phyloP scores from a whole-genome alignment of 1,284 basidiomycete genomes.

The Ustilago tritici region DNA sequence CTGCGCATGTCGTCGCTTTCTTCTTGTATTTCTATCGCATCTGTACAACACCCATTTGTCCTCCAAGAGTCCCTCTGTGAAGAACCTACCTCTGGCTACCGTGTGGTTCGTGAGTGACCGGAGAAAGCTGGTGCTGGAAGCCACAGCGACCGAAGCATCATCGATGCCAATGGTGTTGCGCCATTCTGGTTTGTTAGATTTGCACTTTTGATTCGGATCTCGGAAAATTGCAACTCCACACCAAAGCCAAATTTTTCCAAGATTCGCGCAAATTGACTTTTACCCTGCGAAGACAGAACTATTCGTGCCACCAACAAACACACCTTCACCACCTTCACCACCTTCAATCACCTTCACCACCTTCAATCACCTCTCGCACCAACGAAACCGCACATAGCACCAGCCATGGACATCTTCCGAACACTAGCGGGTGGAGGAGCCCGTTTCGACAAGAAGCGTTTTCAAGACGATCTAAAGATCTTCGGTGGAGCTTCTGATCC shows the following conservation, averaged over 20 bases:
- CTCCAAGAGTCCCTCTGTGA: background rate
- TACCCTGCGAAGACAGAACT: background rate
- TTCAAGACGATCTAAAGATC: slow-evolving; percentile 78
- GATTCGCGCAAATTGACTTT: slow-evolving; percentile 16
- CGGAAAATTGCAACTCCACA: slow-evolving; percentile 26
- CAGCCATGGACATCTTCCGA: slow-evolving; percentile 68
- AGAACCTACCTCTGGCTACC: too few relatives aligned
- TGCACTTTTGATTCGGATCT: slow-evolving; percentile 5
- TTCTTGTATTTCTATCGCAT: background rate
- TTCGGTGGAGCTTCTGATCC: slow-evolving; percentile 73
- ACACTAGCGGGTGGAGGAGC: slow-evolving; percentile 60
- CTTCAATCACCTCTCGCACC: background rate
- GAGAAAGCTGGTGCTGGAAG: too few relatives aligned
- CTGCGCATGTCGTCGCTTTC: background rate
- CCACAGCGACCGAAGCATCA: background rate
- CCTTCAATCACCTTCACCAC: background rate
- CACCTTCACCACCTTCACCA: background rate
- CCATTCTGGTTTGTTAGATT: background rate
- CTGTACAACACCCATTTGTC: background rate
- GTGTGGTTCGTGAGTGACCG: too few relatives aligned
- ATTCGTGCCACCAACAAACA: background rate
- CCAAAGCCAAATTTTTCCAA: slow-evolving; percentile 43
- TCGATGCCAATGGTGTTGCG: background rate
- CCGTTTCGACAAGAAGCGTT: slow-evolving; percentile 81
- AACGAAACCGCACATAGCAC: background rate